A percentile compares a stretch with the other conserved stretches of the same genome.
phyloP scores from a whole-genome alignment of 257 asterid species.

The Primulina huaijiensis region DNA sequence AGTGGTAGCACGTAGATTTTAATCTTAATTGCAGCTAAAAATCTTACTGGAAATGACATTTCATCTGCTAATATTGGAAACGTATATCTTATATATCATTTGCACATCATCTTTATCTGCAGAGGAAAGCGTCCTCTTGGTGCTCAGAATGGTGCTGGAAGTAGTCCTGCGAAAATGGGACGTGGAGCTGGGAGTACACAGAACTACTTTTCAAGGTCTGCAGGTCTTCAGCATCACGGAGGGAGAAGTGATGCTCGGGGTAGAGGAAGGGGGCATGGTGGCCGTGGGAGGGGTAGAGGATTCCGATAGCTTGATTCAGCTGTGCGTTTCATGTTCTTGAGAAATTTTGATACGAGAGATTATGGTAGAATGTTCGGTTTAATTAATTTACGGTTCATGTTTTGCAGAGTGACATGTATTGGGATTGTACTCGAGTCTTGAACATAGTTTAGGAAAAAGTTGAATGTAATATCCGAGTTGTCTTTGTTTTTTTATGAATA shows the following conservation, averaged over 20 bases:
- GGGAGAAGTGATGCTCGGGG: slow-evolving; percentile 53
- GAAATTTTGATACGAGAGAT: slow-evolving; percentile 29
- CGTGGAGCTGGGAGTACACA: slow-evolving; percentile 55
- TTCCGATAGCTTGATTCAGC: slow-evolving; percentile 31
- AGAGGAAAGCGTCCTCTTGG: slow-evolving; percentile 65
- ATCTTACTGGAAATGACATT: too few relatives aligned
- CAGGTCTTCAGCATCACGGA: slow-evolving; percentile 36
- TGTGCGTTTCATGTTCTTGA: slow-evolving; percentile 17
- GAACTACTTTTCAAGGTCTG: slow-evolving; percentile 39
- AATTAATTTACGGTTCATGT: background rate
- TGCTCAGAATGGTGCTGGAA: slow-evolving; percentile 42
- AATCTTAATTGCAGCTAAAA: background rate
- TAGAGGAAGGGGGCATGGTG: slow-evolving; percentile 39
- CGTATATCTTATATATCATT: background rate
- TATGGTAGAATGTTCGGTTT: slow-evolving; percentile 19
- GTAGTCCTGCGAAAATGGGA: slow-evolving; percentile 48
- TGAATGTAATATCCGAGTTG: background rate
- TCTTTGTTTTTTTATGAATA: too few relatives aligned
- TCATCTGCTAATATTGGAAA: background rate
- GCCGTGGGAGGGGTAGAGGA: slow-evolving; percentile 55
- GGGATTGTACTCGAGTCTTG: background rate
- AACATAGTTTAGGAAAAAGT: background rate
- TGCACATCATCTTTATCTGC: slow-evolving; percentile 18
- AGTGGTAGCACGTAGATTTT: background rate
- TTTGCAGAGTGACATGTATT: background rate